Percentiles rank a stretch among this genome's conserved stretches.
These are phyloP conservation scores for Fragaria ananassa DNA, from an alignment of 306 rosid genomes.

Conservation along the genomic window DNA sequence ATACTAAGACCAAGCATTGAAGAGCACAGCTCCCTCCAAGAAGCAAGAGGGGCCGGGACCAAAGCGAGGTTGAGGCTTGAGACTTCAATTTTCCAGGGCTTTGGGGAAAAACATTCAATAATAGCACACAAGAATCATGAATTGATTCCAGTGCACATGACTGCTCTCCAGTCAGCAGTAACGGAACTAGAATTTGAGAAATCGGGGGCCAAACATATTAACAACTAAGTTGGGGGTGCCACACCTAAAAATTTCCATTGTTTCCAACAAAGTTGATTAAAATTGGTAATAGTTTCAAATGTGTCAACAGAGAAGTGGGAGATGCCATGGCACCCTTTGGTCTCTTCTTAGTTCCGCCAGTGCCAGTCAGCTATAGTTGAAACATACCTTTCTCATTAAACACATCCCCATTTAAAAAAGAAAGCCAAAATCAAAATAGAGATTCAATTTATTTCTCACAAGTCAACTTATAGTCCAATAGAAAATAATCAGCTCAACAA, in stretches of 20 bases:
- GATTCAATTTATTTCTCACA: neutral
- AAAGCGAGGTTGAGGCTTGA: slow-evolving; percentile 7
- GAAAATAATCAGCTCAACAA: neutral
- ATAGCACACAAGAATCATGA: slow-evolving; percentile 23
- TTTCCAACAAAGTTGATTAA: too few species aligned
- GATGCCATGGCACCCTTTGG: too few species aligned
- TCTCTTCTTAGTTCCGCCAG: too few species aligned
- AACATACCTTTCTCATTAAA: neutral
- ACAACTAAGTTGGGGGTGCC: too few species aligned
- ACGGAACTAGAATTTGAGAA: too few species aligned
- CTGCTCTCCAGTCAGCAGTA: slow-evolving; percentile 30
- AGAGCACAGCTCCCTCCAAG: neutral
- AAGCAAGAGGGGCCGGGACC: neutral
- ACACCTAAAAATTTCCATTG: too few species aligned
- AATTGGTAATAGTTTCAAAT: too few species aligned
- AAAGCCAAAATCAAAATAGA: neutral
- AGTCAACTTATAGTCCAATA: neutral
- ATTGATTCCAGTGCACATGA: slow-evolving; percentile 38
- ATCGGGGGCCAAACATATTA: too few species aligned
- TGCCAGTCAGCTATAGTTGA: slow-evolving; percentile 14
- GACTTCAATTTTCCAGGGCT: slow-evolving; percentile 26
- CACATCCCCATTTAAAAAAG: too few species aligned
- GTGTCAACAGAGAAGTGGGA: too few species aligned
- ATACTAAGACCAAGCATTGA: neutral
- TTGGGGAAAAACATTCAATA: slow-evolving; percentile 26